phyloP scores from a whole-genome alignment of 257 asterid species.

The Ilex asprella region DNA sequence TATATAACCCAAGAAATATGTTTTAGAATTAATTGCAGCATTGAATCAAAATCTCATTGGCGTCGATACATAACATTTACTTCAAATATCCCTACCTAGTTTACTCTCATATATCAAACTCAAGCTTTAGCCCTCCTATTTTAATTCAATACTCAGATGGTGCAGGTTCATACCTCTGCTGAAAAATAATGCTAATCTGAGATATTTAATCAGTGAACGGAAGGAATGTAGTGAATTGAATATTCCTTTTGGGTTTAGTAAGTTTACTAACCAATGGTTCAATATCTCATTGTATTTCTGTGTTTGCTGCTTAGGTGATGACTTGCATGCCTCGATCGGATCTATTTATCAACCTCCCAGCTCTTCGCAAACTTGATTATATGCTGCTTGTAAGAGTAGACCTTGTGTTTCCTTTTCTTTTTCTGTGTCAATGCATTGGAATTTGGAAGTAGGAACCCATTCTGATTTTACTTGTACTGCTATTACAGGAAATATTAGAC shows the following conservation, averaged over 20 bases:
- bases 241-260: too few species aligned
- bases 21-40: too few species aligned
- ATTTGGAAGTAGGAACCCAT: neutral
- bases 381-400: constrained; percentile 72
- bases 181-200: neutral
- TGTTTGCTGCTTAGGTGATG: constrained; percentile 60
- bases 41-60: too few species aligned
- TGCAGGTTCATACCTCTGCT: too few species aligned
- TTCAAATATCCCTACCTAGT: too few species aligned
- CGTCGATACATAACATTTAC: too few species aligned
- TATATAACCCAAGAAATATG: neutral
- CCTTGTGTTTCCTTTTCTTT: neutral
- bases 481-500: constrained; percentile 67
- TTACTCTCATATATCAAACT: too few species aligned
- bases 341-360: constrained; percentile 72
- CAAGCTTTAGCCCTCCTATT: too few species aligned
- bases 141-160: too few species aligned
- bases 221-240: neutral
- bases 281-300: neutral
- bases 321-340: constrained; percentile 67
- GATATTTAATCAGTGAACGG: neutral
- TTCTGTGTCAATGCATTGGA: neutral
- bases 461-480: neutral
- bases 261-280: too few species aligned
- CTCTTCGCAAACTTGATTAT: constrained; percentile 83